Evolutionary conservation across 768 basidiomycete genomes (phyloP).

Genomic region (Dendrothele bispora): DNA sequence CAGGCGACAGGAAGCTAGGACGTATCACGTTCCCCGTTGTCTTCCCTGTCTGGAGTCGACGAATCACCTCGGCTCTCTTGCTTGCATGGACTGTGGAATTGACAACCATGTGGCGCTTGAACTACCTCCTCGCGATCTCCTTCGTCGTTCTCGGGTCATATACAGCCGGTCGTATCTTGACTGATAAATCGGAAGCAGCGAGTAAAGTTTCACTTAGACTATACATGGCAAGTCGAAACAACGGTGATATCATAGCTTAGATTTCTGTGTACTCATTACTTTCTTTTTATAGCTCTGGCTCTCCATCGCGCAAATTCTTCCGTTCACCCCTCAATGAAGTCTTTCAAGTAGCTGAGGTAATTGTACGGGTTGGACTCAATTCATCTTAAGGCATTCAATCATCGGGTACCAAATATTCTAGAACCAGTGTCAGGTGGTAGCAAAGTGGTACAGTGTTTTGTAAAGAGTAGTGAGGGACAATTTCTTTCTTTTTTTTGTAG

Average conservation of each 20-base stretch:
- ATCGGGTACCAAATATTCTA: too few species aligned
- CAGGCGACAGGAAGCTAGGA: slow-evolving; percentile 19
- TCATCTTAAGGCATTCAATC: too few species aligned
- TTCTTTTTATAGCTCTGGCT: slow-evolving; percentile 6
- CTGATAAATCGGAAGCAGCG: neutral
- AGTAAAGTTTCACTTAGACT: slow-evolving; percentile 4
- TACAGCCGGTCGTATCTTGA: neutral
- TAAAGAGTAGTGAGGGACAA: too few species aligned
- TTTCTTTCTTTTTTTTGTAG: too few species aligned
- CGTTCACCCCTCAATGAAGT: too few species aligned
- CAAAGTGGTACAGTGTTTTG: too few species aligned
- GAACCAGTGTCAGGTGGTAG: too few species aligned
- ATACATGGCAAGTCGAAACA: slow-evolving; percentile 8
- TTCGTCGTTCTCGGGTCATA: slow-evolving; percentile 5
- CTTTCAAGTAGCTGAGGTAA: too few species aligned
- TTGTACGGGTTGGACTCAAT: too few species aligned
- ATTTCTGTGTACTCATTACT: neutral
- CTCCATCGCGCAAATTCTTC: neutral
- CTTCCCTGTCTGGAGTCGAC: slow-evolving; percentile 12
- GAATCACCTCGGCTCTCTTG: slow-evolving; percentile 7
- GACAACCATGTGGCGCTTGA: neutral
- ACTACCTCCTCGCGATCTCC: neutral
- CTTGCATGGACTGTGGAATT: slow-evolving; percentile 11
- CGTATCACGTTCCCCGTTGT: slow-evolving; percentile 19
- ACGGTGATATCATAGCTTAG: neutral